Evolutionary conservation across 257 asterid species (phyloP).

Genomic region (Fraxinus excelsior): DNA sequence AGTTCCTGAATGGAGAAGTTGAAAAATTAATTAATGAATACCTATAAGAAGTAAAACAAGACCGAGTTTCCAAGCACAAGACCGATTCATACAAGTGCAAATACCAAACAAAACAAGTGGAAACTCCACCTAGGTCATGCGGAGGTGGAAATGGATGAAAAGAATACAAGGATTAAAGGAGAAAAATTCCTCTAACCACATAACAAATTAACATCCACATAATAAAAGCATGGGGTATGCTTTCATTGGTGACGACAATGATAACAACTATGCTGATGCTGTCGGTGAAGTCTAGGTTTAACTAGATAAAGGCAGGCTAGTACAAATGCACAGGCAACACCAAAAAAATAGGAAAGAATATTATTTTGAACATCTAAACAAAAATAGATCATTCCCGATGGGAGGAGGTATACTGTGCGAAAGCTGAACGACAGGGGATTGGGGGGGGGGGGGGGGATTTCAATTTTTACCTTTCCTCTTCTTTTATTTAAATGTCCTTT

Average conservation of each 20-base stretch:
- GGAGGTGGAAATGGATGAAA: constrained; percentile 17
- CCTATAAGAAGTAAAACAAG: constrained; percentile 32
- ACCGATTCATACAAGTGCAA: not conserved
- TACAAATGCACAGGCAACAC: not conserved
- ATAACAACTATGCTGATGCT: not conserved
- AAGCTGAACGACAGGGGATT: not conserved
- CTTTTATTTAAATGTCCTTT: not conserved
- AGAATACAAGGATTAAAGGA: not conserved
- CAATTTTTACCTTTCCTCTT: not conserved
- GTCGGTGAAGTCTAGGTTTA: not conserved
- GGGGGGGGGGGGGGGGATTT: not conserved
- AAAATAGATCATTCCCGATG: not conserved
- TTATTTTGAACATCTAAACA: not conserved
- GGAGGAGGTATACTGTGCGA: not conserved
- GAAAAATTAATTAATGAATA: constrained; percentile 16
- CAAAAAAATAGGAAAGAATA: not conserved
- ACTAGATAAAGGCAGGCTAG: not conserved
- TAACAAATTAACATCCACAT: not conserved
- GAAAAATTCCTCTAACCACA: not conserved
- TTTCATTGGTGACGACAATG: not conserved
- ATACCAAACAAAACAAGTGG: constrained; percentile 15
- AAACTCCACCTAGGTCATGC: not conserved
- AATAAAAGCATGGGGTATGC: not conserved
- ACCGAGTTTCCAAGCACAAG: constrained; percentile 4
- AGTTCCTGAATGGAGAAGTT: constrained; percentile 24